Evolutionary conservation across 306 rosid genomes (phyloP).

Genomic region (Castanea sativa): DNA sequence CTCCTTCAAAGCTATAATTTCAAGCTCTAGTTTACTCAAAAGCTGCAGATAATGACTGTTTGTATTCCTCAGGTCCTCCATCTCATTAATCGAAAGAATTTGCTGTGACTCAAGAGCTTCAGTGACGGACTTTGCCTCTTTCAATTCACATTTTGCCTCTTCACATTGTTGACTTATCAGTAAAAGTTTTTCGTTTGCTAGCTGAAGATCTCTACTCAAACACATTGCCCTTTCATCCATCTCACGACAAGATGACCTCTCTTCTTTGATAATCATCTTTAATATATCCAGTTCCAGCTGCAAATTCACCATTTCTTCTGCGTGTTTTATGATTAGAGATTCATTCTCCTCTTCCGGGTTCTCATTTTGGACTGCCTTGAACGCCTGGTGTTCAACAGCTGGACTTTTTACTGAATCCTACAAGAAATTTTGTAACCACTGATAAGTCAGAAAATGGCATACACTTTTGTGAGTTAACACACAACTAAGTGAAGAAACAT

Average conservation of each 20-base stretch:
- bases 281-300: conserved; percentile 74
- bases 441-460: background rate
- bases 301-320: conserved; percentile 73
- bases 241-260: conserved; percentile 44
- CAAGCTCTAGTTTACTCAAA: conserved; percentile 55
- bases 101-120: conserved; percentile 87
- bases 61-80: conserved; percentile 64
- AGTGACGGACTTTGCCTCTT: conserved; percentile 62
- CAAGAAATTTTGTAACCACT: conserved; percentile 4
- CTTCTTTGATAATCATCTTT: conserved; percentile 82
- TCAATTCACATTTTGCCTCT: conserved; percentile 48
- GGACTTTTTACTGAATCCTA: conserved; percentile 36
- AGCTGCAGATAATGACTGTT: conserved; percentile 46
- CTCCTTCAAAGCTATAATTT: conserved; percentile 60
- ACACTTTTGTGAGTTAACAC: background rate
- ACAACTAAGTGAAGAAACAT: background rate
- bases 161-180: conserved; percentile 44
- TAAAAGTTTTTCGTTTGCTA: conserved; percentile 39
- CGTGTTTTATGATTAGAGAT: conserved; percentile 35
- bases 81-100: conserved; percentile 62
- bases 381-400: conserved; percentile 30
- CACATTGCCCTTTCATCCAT: conserved; percentile 51
- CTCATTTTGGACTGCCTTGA: conserved; percentile 25
- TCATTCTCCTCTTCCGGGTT: conserved; percentile 32
- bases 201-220: conserved; percentile 54